Evolutionary conservation across 495 filamentous ascomycete species (phyloP), one percentile per base, ranked within the genome.

Genomic region (Lepidopterella palustris): DNA sequence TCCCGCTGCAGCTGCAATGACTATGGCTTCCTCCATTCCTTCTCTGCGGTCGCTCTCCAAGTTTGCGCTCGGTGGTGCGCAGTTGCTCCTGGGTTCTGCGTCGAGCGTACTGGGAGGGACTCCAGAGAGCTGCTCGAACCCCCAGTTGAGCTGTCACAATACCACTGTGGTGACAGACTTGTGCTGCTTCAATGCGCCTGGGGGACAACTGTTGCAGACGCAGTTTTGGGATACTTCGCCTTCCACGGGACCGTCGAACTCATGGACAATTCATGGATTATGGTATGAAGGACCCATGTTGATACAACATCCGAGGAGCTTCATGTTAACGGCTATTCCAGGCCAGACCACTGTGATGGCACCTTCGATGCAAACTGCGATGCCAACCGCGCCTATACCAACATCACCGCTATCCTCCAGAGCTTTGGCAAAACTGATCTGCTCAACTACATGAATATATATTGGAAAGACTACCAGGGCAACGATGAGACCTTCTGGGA

Each of bases 251-350:
- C 87, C 86, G 18, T 79, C 78, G 31, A 81, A 92, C 66, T 84
- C 83, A 47, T 96, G 89, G 90, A 93, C 89, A 1, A 77, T 96
- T 21, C 91, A 95, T 66, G 90, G 90, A n/a, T 77, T 96, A 28
- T 95, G 91, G 72, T 71, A 63, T 4, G 62, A 1, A 24, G 26
- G 26, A 5, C 15, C 26, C 24, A 25, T 24, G 6, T 42, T 3
- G 2, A 42, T 42, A 42, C 3, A 42, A 18, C 35, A 13, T 13
- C 10, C 35, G 18, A 10, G 18, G 15, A 3, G 47, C 47, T 25
- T 50, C 11, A 20, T 56, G 28, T 47, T 39, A 25, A 39, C 25
- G 4, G 10, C 6, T 15, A 21, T 15, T 45, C n/a, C 21, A 71
- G 69, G 88, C 90, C 89, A n/a, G 89, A 95, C 72, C 82, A 85